Percentiles rank a stretch among this genome's conserved stretches.
These are phyloP conservation scores for Dactylellina cionopaga DNA, from an alignment of 2,329 filamentous ascomycete species.

Conservation along the genomic window DNA sequence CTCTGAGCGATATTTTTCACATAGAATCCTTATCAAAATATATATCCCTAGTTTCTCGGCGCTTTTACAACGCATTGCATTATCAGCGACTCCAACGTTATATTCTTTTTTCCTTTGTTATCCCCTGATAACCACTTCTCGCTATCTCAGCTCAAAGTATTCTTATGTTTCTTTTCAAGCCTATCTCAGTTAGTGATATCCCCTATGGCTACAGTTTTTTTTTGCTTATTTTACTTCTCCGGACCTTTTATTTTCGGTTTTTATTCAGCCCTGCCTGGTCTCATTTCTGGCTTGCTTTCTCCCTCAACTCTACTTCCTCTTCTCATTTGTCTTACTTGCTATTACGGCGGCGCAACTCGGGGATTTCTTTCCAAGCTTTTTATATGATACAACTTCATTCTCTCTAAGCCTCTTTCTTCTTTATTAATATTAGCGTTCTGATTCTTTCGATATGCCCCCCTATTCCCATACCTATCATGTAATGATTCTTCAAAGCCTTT, in stretches of 20 bases:
- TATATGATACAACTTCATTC: background rate
- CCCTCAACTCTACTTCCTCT: conserved; percentile 17
- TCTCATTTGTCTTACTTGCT: conserved; percentile 39
- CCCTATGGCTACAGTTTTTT: conserved; percentile 27
- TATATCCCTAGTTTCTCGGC: conserved; percentile 10
- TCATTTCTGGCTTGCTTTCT: conserved; percentile 1
- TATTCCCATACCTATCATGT: conserved; percentile 21
- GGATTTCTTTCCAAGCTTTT: conserved; percentile 19
- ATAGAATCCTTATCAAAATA: conserved; percentile 26
- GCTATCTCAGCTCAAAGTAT: conserved; percentile 6
- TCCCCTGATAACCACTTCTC: conserved; percentile 1
- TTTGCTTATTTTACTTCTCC: background rate
- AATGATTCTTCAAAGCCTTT: conserved; percentile 22
- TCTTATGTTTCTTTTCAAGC: conserved; percentile 24
- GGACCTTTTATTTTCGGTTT: background rate
- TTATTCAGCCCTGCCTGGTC: conserved; percentile 9
- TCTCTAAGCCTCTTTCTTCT: conserved; percentile 4
- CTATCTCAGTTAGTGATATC: conserved; percentile 47
- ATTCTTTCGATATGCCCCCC: conserved; percentile 1
- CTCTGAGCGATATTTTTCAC: conserved; percentile 4
- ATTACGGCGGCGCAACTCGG: conserved; percentile 48
- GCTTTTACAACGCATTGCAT: conserved; percentile 19
- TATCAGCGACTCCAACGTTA: conserved; percentile 18
- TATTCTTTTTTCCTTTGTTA: conserved; percentile 36
- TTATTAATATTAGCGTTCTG: conserved; percentile 12